Percentiles rank a stretch among this genome's conserved stretches.
phyloP scores from a whole-genome alignment of 1,284 basidiomycete species.

The Xanthoconium separans region DNA sequence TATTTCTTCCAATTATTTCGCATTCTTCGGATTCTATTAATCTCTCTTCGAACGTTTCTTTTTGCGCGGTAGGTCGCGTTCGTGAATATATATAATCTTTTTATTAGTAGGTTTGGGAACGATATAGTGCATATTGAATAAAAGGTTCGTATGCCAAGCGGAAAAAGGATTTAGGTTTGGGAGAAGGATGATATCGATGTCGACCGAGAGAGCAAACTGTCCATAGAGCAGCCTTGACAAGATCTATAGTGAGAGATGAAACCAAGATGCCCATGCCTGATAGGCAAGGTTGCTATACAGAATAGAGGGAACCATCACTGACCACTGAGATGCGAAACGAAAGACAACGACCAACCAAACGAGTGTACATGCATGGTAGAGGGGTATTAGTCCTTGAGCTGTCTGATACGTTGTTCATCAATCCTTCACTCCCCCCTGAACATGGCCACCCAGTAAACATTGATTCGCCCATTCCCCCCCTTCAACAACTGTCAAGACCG shows the following conservation, averaged over 20 bases:
- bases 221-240: conserved; percentile 19
- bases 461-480: too few species aligned
- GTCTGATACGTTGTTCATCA: conserved; percentile 14
- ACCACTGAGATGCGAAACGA: not conserved
- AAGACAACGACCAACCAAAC: conserved; percentile 26
- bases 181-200: conserved; percentile 8
- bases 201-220: conserved; percentile 19
- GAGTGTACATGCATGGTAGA: conserved; percentile 22
- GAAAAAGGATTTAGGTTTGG: not conserved
- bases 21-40: not conserved
- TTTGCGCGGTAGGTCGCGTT: not conserved
- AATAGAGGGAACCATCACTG: conserved; percentile 4
- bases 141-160: conserved; percentile 20
- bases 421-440: conserved; percentile 5
- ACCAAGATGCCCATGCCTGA: conserved; percentile 18
- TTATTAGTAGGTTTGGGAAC: conserved; percentile 26
- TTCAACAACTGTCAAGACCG: not conserved
- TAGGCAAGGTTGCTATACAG: conserved; percentile 9
- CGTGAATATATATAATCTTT: conserved; percentile 12
- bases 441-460: not conserved
- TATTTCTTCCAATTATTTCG: not conserved
- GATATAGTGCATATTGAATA: conserved; percentile 27
- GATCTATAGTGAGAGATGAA: conserved; percentile 22
- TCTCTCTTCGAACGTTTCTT: not conserved
- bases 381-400: conserved; percentile 15